Evolutionary conservation across 23 red algal genomes (phyloP).

Genomic region (Cyanidioschyzon merolae): DNA sequence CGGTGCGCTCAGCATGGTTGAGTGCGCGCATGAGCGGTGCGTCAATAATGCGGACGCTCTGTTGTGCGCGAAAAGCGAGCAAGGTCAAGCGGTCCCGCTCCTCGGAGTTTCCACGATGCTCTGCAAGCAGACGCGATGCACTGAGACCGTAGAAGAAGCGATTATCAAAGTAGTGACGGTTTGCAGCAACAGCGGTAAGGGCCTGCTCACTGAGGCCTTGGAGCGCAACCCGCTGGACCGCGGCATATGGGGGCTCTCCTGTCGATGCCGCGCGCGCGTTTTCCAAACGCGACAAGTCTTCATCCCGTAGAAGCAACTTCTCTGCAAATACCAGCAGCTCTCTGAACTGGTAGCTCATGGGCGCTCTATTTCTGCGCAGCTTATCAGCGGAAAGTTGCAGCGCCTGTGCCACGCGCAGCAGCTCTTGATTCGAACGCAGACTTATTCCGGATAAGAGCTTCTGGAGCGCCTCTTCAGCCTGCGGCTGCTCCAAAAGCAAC

Average conservation of each 20-base stretch:
- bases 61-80: neutral
- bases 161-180: slow-evolving; percentile 2
- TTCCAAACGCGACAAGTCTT: neutral
- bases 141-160: slow-evolving; percentile 14
- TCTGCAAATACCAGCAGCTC: neutral
- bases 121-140: neutral
- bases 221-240: neutral
- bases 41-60: slow-evolving; percentile 6
- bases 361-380: neutral
- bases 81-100: neutral
- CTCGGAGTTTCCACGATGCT: neutral
- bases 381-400: neutral
- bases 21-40: neutral
- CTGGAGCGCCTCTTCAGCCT: neutral
- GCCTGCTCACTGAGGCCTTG: neutral
- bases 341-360: neutral
- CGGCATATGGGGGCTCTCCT: neutral
- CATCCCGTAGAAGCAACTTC: neutral
- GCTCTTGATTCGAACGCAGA: neutral
- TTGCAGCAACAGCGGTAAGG: neutral
- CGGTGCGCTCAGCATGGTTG: neutral
- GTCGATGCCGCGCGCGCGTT: neutral
- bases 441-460: neutral
- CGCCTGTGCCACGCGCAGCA: neutral
- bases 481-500: neutral